Percentiles rank a stretch among this genome's conserved stretches.
phyloP scores from a whole-genome alignment of 768 basidiomycete species.

The Trichaptum fuscoviolaceum region DNA sequence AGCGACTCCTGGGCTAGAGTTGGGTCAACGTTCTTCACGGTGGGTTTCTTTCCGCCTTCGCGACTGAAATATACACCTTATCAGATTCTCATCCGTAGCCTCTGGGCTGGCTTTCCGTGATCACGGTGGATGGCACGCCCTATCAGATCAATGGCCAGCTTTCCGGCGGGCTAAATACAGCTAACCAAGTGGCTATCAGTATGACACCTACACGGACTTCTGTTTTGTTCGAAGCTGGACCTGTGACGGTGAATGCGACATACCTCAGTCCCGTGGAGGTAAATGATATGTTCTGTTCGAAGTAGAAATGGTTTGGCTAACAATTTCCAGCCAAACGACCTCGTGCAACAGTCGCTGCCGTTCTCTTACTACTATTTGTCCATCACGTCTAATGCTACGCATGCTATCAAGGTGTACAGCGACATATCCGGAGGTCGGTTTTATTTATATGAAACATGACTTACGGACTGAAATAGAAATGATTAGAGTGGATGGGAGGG shows the following conservation, averaged over 20 bases:
- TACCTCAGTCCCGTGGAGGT: constrained; percentile 73
- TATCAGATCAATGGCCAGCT: neutral
- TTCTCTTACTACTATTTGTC: constrained; percentile 53
- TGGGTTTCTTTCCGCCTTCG: neutral
- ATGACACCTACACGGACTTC: constrained; percentile 62
- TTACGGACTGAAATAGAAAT: constrained; percentile 25
- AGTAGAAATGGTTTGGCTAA: neutral
- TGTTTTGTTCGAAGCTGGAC: constrained; percentile 58
- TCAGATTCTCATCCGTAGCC: neutral
- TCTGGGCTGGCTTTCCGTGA: neutral
- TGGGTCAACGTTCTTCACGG: neutral
- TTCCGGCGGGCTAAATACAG: neutral
- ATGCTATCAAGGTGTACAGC: constrained; percentile 52
- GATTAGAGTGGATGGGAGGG: constrained; percentile 42
- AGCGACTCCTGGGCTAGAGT: neutral
- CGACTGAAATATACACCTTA: neutral
- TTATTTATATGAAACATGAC: constrained; percentile 52
- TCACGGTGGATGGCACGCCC: neutral
- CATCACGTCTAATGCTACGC: constrained; percentile 37
- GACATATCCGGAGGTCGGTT: constrained; percentile 44
- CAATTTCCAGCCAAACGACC: constrained; percentile 44
- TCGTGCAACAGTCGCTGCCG: constrained; percentile 58
- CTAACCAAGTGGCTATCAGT: neutral
- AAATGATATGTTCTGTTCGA: constrained; percentile 7
- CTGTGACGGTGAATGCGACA: constrained; percentile 53